Evolutionary conservation across 2,329 filamentous ascomycete genomes (phyloP).

Genomic region (Colletotrichum shisoi): DNA sequence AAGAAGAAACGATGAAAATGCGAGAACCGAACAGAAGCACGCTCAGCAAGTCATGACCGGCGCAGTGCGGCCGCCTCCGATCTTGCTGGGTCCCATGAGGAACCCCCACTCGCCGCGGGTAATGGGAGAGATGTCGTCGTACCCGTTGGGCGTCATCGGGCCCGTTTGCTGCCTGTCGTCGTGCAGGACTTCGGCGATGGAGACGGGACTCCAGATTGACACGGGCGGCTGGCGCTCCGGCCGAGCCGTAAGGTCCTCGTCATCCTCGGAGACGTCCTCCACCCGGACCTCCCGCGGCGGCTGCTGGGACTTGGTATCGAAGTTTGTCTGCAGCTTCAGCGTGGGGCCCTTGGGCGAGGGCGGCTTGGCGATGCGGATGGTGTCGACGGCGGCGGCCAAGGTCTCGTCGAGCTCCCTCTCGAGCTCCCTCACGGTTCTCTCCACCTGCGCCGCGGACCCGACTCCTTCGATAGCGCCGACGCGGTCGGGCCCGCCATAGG

Average conservation of each 20-base stretch:
- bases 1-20: conserved; percentile 3
- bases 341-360: conserved; percentile 42
- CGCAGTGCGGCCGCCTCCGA: conserved; percentile 55
- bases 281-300: conserved; percentile 3
- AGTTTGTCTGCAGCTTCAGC: conserved; percentile 57
- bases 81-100: conserved; percentile 60
- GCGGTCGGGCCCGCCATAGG: conserved; percentile 61
- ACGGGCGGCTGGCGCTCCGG: conserved; percentile 45
- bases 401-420: conserved; percentile 24
- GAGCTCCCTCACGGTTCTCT: conserved; percentile 30
- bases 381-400: conserved; percentile 25
- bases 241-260: conserved; percentile 51
- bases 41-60: conserved; percentile 62
- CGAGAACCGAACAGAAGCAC: neutral
- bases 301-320: conserved; percentile 42
- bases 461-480: conserved; percentile 57
- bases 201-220: conserved; percentile 46
- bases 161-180: conserved; percentile 49
- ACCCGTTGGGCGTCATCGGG: conserved; percentile 65
- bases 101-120: conserved; percentile 71
- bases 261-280: conserved; percentile 45
- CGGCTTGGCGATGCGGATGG: conserved; percentile 33
- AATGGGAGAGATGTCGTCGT: conserved; percentile 69
- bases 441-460: conserved; percentile 42
- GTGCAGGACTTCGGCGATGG: conserved; percentile 57